These are phyloP conservation scores for Hymenoscyphus repandus DNA, from an alignment of 2,329 filamentous ascomycete species.

Conservation along the genomic window DNA sequence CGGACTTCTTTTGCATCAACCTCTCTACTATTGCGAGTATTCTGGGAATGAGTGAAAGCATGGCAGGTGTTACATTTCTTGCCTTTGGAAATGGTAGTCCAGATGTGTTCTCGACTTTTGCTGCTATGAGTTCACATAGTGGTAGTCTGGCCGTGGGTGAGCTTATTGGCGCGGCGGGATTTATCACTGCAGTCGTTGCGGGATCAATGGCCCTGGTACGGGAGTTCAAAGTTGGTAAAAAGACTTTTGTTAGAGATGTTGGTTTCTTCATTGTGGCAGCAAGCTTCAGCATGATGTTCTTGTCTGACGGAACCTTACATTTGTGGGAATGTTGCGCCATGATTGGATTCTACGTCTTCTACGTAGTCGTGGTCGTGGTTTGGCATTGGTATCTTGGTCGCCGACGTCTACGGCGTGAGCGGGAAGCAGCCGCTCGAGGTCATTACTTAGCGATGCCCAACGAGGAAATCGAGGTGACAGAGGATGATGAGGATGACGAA, in stretches of 20 bases:
- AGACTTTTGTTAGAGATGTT: slow-evolving; percentile 87
- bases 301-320: slow-evolving; percentile 77
- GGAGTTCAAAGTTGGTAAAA: slow-evolving; percentile 85
- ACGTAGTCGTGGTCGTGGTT: slow-evolving; percentile 78
- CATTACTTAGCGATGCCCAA: slow-evolving; percentile 61
- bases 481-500: slow-evolving; percentile 60
- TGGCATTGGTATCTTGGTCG: slow-evolving; percentile 86
- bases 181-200: slow-evolving; percentile 93
- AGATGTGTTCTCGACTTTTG: slow-evolving; percentile 97
- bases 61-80: slow-evolving; percentile 93
- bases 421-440: slow-evolving; percentile 67
- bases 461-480: slow-evolving; percentile 51
- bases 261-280: slow-evolving; percentile 87
- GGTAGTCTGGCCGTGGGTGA: slow-evolving; percentile 96
- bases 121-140: slow-evolving; percentile 94
- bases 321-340: slow-evolving; percentile 88
- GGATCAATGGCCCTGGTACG: slow-evolving; percentile 96
- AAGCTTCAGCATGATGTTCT: slow-evolving; percentile 78
- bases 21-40: slow-evolving; percentile 86
- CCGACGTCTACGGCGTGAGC: slow-evolving; percentile 52
- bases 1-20: slow-evolving; percentile 97
- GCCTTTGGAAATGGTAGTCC: slow-evolving; percentile 97
- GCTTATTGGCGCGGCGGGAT: slow-evolving; percentile 87
- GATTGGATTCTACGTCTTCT: slow-evolving; percentile 87
- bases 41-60: slow-evolving; percentile 88